These are phyloP conservation scores for Quercus agrifolia DNA, from an alignment of 306 rosid genomes.

Conservation along the genomic window DNA sequence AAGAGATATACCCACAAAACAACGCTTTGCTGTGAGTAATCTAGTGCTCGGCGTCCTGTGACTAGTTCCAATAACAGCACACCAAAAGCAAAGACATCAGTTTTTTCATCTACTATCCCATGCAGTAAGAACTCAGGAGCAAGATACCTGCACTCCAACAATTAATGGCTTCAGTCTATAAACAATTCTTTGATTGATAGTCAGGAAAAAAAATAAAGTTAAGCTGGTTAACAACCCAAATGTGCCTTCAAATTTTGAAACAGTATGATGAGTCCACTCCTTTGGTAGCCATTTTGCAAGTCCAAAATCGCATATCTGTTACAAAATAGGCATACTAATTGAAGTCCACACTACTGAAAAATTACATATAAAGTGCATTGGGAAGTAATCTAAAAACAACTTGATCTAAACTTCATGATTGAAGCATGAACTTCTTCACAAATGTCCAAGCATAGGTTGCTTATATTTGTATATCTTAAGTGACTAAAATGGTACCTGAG, in stretches of 20 bases:
- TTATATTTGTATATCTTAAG: not conserved
- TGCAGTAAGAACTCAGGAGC: slow-evolving; percentile 93
- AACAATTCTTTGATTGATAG: not conserved
- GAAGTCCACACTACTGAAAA: not conserved
- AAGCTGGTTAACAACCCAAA: slow-evolving; percentile 68
- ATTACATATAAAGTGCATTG: not conserved
- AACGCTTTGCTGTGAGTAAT: slow-evolving; percentile 92
- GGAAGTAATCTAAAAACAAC: not conserved
- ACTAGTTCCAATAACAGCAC: slow-evolving; percentile 82
- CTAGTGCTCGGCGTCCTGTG: slow-evolving; percentile 91
- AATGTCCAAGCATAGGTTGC: not conserved
- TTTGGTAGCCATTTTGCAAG: slow-evolving; percentile 97
- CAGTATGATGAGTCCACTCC: slow-evolving; percentile 87
- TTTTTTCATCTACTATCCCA: slow-evolving; percentile 95
- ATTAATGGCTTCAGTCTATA: not conserved
- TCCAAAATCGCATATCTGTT: slow-evolving; percentile 94
- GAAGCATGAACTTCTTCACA: not conserved
- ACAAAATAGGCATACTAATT: not conserved
- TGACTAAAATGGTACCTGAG: slow-evolving; percentile 59
- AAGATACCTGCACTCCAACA: slow-evolving; percentile 54
- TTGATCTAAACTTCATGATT: no score
- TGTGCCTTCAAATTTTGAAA: slow-evolving; percentile 92
- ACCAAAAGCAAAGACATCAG: slow-evolving; percentile 89
- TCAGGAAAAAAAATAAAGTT: not conserved
- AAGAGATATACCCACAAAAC: slow-evolving; percentile 75